These are phyloP conservation scores for Stephanodiscus triporus DNA, from an alignment of 108 stramenopile genomes.

Conservation along the genomic window DNA sequence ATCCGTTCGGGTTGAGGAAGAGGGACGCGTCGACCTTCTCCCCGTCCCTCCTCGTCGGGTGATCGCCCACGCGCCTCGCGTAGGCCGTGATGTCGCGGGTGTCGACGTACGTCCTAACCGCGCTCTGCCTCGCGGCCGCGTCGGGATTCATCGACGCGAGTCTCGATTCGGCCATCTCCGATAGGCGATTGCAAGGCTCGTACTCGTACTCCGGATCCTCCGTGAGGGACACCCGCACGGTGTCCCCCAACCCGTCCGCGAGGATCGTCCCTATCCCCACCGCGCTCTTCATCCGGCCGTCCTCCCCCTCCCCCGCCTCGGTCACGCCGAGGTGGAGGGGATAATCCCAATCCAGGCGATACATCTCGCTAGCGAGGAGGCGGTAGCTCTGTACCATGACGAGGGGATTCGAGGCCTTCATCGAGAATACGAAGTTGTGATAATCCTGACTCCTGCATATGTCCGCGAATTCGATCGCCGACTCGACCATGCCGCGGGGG, in stretches of 20 bases:
- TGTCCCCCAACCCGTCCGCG: constrained; percentile 96
- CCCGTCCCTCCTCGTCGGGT: constrained; percentile 76
- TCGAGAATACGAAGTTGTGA: constrained; percentile 98
- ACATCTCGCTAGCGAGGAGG: constrained; percentile 90
- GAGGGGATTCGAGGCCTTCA: constrained; percentile 98
- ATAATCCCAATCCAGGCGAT: constrained; percentile 95
- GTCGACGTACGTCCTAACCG: constrained; percentile 77
- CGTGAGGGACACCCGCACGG: constrained; percentile 94
- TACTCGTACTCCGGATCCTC: constrained; percentile 97
- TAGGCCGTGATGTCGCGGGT: constrained; percentile 85
- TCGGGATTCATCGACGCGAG: constrained; percentile 68
- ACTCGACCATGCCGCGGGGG: constrained; percentile 98
- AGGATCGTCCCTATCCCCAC: constrained; percentile 96
- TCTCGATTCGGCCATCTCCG: constrained; percentile 78
- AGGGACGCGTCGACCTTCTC: constrained; percentile 86
- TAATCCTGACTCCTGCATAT: constrained; percentile 93
- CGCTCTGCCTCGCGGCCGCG: constrained; percentile 64
- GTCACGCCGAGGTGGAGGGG: constrained; percentile 97
- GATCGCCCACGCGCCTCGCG: constrained; percentile 66
- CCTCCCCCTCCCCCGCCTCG: constrained; percentile 98
- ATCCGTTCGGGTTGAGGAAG: constrained; percentile 90
- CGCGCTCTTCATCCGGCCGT: constrained; percentile 97
- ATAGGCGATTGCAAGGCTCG: constrained; percentile 91
- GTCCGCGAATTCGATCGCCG: constrained; percentile 96
- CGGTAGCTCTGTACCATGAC: constrained; percentile 98